These are phyloP conservation scores for Liquidambar formosana DNA, from an alignment of 164 flowering plant species.

Conservation along the genomic window DNA sequence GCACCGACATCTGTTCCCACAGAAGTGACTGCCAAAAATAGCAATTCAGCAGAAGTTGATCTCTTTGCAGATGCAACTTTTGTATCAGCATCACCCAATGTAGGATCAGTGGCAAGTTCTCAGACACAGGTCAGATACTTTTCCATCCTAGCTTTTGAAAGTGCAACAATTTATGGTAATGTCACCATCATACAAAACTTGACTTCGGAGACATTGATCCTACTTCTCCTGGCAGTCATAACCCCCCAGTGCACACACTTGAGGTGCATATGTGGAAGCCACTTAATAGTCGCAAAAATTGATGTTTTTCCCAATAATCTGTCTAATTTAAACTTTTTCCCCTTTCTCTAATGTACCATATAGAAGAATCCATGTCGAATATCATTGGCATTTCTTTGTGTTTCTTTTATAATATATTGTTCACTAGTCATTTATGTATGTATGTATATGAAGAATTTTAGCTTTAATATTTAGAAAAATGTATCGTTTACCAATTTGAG, in stretches of 20 bases:
- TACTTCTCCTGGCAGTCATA: too few relatives aligned
- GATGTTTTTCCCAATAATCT: too few relatives aligned
- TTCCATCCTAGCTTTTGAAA: constrained; percentile 2
- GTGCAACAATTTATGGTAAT: neutral
- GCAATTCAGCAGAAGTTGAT: constrained; percentile 63
- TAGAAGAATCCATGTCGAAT: neutral
- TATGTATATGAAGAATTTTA: too few relatives aligned
- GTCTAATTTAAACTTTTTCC: too few relatives aligned
- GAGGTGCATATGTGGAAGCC: too few relatives aligned
- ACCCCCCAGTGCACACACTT: too few relatives aligned
- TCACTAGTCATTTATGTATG: too few relatives aligned
- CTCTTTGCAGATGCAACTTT: constrained; percentile 92
- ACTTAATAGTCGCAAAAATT: too few relatives aligned
- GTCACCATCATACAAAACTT: too few relatives aligned
- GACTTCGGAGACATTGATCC: too few relatives aligned
- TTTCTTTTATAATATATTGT: neutral
- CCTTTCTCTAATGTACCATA: too few relatives aligned
- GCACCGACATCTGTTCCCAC: constrained; percentile 52
- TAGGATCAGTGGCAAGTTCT: constrained; percentile 32
- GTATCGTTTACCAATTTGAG: neutral
- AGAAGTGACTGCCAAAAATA: constrained; percentile 26
- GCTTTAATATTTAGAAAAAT: too few relatives aligned
- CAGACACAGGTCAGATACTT: constrained; percentile 43
- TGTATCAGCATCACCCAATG: constrained; percentile 72
- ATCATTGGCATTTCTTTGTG: neutral